phyloP scores from a whole-genome alignment of 73 alveolate species.

The Paramecium biaurelia region DNA sequence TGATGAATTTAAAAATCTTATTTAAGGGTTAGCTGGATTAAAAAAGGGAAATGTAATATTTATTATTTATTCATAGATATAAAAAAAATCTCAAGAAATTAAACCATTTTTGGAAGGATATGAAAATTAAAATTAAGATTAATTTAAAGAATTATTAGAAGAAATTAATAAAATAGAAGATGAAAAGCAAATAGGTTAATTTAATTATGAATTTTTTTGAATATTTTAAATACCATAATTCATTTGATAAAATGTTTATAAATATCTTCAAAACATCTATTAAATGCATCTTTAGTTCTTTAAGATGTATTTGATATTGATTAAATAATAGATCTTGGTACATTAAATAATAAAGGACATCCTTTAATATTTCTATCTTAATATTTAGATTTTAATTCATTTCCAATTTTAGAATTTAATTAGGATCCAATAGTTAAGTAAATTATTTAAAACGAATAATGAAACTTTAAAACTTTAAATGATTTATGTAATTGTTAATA shows the following conservation, averaged over 20 bases:
- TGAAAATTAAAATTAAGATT: neutral
- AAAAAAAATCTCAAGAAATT: conserved; percentile 1
- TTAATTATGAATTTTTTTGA: neutral
- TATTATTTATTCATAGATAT: neutral
- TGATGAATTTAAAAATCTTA: neutral
- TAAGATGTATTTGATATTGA: neutral
- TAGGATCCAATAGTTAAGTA: neutral
- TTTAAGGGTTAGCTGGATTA: neutral
- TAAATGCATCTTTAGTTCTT: neutral
- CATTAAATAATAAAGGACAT: neutral
- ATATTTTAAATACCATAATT: neutral
- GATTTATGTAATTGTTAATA: neutral
- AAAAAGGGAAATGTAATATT: neutral
- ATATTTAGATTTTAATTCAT: neutral
- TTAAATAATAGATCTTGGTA: neutral
- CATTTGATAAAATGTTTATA: neutral
- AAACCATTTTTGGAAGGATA: neutral
- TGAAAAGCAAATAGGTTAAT: neutral
- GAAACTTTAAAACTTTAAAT: neutral
- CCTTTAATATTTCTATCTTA: neutral
- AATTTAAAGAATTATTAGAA: neutral
- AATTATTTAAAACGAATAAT: neutral
- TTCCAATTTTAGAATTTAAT: neutral
- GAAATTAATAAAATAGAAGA: neutral
- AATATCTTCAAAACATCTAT: neutral